Base-by-base conservation (phyloP, 441 rosid genomes). In the Erodium texanum region DNA sequence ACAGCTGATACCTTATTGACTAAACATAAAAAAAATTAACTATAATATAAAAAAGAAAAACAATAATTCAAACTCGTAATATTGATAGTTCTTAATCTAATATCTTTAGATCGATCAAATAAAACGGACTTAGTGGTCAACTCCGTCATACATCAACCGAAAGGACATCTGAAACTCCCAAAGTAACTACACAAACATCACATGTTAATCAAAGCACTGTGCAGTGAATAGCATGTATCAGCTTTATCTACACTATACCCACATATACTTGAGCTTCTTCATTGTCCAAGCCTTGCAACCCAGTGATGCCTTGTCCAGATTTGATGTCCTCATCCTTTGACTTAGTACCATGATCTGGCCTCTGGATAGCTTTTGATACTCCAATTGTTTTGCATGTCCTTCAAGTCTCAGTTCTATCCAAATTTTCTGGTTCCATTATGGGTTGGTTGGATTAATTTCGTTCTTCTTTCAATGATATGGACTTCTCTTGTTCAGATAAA, bases 181-280 rank as follows among this genome's bases (percentile, higher is more conserved):
- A n/a, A n/a, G n/a, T n/a, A n/a, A n/a, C n/a, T n/a, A n/a, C n/a
- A n/a, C n/a, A n/a, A n/a, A n/a, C n/a, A n/a, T n/a, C n/a, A n/a
- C n/a, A n/a, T n/a, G n/a, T n/a, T n/a, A n/a, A n/a, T n/a, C n/a
- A n/a, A n/a, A n/a, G n/a, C n/a, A n/a, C n/a, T n/a, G n/a, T 85
- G 19, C 96, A 91, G 56, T 84, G 84, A 11, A 91, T 89, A 1
- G 96, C 96, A 65, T 93, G 99, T 81, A 93, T 86, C 77, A 93
- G 77, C 79, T 93, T 93, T 78, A n/a, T n/a, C n/a, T n/a, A n/a
- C n/a, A n/a, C n/a, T n/a, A n/a, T n/a, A n/a, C n/a, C n/a, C n/a
- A n/a, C 99, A 93, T 93, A 50, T 91, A 89, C 77, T 91, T 93
- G 11, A 93, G 93, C 84, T 93, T 91, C 82, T 88, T 79, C 99